Percentiles rank a stretch among this genome's conserved stretches.
Conservation (phyloP, 2,329 filamentous ascomycete genomes). For the Aspergillus fischeri region DNA sequence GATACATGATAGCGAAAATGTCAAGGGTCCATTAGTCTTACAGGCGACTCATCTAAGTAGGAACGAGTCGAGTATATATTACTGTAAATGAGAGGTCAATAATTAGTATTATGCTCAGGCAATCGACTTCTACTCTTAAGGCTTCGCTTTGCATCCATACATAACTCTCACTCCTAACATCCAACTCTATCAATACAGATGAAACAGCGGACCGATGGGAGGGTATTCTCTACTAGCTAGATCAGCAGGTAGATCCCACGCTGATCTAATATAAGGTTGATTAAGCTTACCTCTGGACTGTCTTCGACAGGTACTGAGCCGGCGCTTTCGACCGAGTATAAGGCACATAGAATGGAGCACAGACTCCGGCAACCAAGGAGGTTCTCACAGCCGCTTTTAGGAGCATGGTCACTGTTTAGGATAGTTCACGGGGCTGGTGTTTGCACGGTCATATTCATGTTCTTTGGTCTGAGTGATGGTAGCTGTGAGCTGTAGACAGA, state of each 20-base stretch:
- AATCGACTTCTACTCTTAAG: neutral
- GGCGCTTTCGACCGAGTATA: conserved; percentile 1
- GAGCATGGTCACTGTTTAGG: neutral
- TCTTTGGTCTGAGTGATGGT: neutral
- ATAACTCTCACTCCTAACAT: no score
- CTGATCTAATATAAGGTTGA: neutral
- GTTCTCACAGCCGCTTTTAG: neutral
- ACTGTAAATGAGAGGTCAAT: neutral
- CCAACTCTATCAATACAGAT: neutral
- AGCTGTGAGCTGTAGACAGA: neutral
- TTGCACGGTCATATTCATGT: neutral
- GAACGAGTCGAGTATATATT: no score
- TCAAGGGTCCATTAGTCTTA: conserved; percentile 17
- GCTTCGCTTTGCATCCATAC: neutral
- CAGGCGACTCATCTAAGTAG: no score
- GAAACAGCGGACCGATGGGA: conserved; percentile 1
- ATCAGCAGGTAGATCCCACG: neutral
- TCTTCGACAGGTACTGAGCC: neutral
- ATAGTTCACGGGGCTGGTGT: neutral
- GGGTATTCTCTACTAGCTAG: neutral
- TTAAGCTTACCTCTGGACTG: neutral
- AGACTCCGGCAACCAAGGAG: conserved; percentile 6
- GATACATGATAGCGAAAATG: conserved; percentile 43
- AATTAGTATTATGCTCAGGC: neutral
- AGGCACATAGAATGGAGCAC: conserved; percentile 7